phyloP scores from a whole-genome alignment of 768 basidiomycete species.

The Russula dissimulans region DNA sequence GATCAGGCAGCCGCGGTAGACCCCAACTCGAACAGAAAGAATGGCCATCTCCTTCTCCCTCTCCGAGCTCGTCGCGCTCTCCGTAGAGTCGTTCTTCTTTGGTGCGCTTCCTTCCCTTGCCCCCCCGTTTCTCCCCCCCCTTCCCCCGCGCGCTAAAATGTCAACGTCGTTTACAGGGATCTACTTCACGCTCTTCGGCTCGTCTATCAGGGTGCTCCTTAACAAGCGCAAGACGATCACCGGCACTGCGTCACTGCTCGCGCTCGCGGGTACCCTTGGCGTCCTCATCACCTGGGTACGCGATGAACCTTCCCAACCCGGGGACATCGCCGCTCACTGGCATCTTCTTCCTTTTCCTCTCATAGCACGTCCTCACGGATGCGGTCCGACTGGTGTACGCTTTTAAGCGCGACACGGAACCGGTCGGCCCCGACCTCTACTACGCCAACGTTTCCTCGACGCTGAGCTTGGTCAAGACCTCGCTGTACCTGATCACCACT shows the following conservation, averaged over 20 bases:
- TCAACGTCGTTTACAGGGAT: not conserved
- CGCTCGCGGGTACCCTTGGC: conserved; percentile 5
- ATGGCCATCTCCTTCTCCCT: conserved; percentile 17
- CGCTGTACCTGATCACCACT: conserved; percentile 22
- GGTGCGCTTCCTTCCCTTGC: not conserved
- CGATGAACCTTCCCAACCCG: too few relatives aligned
- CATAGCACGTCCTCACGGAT: conserved; percentile 24
- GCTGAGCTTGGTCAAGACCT: conserved; percentile 23
- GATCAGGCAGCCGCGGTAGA: not conserved
- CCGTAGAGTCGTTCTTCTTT: conserved; percentile 13
- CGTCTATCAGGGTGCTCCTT: conserved; percentile 8
- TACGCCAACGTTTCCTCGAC: conserved; percentile 20
- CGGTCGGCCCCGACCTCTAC: conserved; percentile 19
- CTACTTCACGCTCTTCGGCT: conserved; percentile 1
- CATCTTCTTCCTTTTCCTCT: too few relatives aligned
- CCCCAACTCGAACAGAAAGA: not conserved
- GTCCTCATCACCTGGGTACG: conserved; percentile 19
- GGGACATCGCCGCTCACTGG: not conserved
- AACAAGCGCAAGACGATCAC: conserved; percentile 12
- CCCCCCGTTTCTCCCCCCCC: not conserved
- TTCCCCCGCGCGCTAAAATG: not conserved
- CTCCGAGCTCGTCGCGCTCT: conserved; percentile 15
- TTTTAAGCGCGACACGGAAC: conserved; percentile 18
- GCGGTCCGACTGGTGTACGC: conserved; percentile 22
- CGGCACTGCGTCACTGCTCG: conserved; percentile 4